Evolutionary conservation across 2,329 filamentous ascomycete species (phyloP).

Genomic region (Fusarium sarcochroum): DNA sequence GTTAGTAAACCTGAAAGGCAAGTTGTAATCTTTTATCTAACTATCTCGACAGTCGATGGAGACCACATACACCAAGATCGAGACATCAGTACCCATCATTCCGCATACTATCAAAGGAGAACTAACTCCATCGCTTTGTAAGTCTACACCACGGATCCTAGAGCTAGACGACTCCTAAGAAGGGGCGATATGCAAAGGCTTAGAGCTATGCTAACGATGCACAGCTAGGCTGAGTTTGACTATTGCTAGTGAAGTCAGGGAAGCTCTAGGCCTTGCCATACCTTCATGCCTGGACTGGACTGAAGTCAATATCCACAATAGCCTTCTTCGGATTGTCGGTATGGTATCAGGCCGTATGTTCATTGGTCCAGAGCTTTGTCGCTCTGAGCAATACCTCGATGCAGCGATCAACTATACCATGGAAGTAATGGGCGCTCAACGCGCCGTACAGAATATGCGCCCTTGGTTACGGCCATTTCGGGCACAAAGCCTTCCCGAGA

Average conservation of each 20-base stretch:
- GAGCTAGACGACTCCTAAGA: too few relatives aligned
- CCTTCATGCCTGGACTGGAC: not conserved
- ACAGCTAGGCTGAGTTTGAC: not conserved
- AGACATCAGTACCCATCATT: not conserved
- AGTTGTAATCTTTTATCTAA: not conserved
- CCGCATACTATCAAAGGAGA: not conserved
- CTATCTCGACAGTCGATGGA: not conserved
- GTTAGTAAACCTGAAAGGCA: not conserved
- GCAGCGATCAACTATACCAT: constrained; percentile 11
- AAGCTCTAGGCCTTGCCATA: not conserved
- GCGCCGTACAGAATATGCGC: not conserved
- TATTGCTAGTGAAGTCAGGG: not conserved
- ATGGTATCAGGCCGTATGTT: constrained; percentile 8
- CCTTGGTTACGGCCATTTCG: not conserved
- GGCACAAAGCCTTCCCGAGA: fast-evolving
- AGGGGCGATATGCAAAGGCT: too few relatives aligned
- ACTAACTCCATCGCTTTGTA: constrained; percentile 4
- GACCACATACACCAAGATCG: constrained; percentile 1
- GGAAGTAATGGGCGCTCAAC: not conserved
- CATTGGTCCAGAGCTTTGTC: constrained; percentile 9
- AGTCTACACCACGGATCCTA: not conserved
- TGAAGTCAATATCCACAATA: not conserved
- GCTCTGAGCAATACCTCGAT: constrained; percentile 4
- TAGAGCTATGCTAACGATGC: not conserved
- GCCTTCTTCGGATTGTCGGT: not conserved